These are phyloP conservation scores for Phytophthora parvispora DNA, from an alignment of 352 stramenopile genomes.

Conservation along the genomic window DNA sequence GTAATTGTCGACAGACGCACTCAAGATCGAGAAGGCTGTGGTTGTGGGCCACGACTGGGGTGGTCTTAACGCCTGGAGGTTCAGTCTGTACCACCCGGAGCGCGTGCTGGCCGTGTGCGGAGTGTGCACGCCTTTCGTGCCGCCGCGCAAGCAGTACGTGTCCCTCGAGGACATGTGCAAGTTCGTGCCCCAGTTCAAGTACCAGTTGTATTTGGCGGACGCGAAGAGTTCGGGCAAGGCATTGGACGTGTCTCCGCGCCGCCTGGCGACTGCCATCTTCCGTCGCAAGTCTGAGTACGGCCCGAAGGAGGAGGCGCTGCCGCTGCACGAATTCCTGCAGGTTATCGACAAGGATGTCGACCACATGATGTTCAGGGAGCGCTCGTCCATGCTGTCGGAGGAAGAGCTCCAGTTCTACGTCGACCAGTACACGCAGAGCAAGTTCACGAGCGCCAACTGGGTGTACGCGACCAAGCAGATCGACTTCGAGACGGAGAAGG, in stretches of 20 bases:
- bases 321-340: slow-evolving; percentile 38
- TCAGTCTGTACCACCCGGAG: slow-evolving; percentile 65
- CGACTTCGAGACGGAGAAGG: slow-evolving; percentile 56
- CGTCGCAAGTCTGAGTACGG: slow-evolving; percentile 35
- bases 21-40: slow-evolving; percentile 57
- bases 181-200: slow-evolving; percentile 46
- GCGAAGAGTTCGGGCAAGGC: slow-evolving; percentile 34
- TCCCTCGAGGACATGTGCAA: slow-evolving; percentile 42
- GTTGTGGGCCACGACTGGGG: slow-evolving; percentile 77
- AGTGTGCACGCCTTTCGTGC: slow-evolving; percentile 70
- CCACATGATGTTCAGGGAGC: slow-evolving; percentile 43
- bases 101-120: slow-evolving; percentile 60
- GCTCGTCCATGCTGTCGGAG: slow-evolving; percentile 45
- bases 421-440: slow-evolving; percentile 42
- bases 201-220: slow-evolving; percentile 49
- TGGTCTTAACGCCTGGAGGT: slow-evolving; percentile 53
- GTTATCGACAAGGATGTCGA: slow-evolving; percentile 30
- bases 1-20: slow-evolving; percentile 55
- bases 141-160: slow-evolving; percentile 41
- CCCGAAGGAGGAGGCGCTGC: slow-evolving; percentile 18
- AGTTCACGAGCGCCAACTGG: slow-evolving; percentile 46
- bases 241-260: slow-evolving; percentile 38
- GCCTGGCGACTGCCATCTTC: slow-evolving; percentile 47
- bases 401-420: slow-evolving; percentile 60
- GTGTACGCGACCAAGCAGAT: slow-evolving; percentile 52